Evolutionary conservation across 345 rosid species (phyloP).

Genomic region (Turnera subulata): DNA sequence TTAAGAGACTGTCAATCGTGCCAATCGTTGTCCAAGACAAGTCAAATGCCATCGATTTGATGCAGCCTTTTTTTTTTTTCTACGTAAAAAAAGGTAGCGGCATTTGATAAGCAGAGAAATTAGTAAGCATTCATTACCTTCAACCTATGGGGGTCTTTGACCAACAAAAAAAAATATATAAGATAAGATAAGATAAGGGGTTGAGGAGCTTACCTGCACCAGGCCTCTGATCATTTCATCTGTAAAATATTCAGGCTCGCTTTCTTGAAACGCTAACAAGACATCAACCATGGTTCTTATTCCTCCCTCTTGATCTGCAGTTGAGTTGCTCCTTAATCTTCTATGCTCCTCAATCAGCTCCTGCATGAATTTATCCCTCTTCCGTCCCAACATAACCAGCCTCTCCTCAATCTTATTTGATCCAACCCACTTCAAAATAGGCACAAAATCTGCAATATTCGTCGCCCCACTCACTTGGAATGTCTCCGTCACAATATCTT

Average conservation of each 20-base stretch:
- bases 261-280: constrained; percentile 40
- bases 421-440: constrained; percentile 32
- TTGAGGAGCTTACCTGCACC: constrained; percentile 28
- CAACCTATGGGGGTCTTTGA: background rate
- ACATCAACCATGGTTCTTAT: constrained; percentile 53
- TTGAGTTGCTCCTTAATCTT: constrained; percentile 6
- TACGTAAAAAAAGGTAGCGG: no score
- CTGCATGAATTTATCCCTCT: constrained; percentile 47
- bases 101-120: background rate
- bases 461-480: constrained; percentile 25
- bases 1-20: no score
- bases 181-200: no score
- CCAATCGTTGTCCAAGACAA: no score
- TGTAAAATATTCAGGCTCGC: constrained; percentile 41
- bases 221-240: constrained; percentile 51
- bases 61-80: no score
- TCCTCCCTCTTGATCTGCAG: constrained; percentile 15
- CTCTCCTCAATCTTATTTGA: constrained; percentile 15
- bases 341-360: constrained; percentile 43
- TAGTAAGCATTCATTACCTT: background rate
- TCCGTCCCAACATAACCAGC: constrained; percentile 8
- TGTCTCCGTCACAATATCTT: constrained; percentile 27
- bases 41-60: no score
- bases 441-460: constrained; percentile 47
- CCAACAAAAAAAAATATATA: background rate